Base-by-base conservation (phyloP, 108 stramenopile genomes). In the Phaeodactylum tricornutum region DNA sequence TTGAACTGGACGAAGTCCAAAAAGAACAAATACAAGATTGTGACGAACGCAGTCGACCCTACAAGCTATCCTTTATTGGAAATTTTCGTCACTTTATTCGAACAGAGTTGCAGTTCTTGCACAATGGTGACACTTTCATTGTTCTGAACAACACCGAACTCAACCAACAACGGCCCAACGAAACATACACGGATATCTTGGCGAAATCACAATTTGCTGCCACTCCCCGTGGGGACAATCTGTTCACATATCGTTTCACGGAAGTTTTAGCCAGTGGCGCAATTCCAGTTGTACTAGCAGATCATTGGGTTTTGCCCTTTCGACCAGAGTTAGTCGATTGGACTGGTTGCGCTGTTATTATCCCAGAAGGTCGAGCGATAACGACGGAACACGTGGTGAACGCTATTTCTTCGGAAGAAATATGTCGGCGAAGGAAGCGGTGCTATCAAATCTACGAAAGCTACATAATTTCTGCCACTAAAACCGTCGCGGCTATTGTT, bases 151-250 rank as follows among this genome's bases (percentile, higher is more conserved):
- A 42, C 9, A 8, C n/a, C 9, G 7, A 26, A 28, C 19, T 43
- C 46, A 15, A 17, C 41, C 8, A 43, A 15, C 25, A 22, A 47
- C 46, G 14, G 8, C 28, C 46, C 25, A 27, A 27, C 24, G 9
- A 47, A 9, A 27, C 24, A 4, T 28, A 28, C 28, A 8, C 38
- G 41, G 9, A 41, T 16, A 5, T 63, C 11, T 0, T 69, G 57
- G 19, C 28, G 0, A 15, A 34, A 16, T 36, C 62, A 0, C 14
- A 22, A 1, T 69, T 75, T 49, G 64, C 58, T 5, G 27, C 25
- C 3, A 55, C 39, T 14, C 68, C 73, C 7, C 57, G 73, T 0
- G 68, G 73, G 0, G 73, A 75, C 32, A 69, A 75, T 48, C 15
- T 33, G 20, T 75, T 75, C 40, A 43, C 52, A 42, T 75, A 75